Evolutionary conservation across 2,329 filamentous ascomycete species (phyloP).

Genomic region (Monilinia vaccinii-corymbosi): DNA sequence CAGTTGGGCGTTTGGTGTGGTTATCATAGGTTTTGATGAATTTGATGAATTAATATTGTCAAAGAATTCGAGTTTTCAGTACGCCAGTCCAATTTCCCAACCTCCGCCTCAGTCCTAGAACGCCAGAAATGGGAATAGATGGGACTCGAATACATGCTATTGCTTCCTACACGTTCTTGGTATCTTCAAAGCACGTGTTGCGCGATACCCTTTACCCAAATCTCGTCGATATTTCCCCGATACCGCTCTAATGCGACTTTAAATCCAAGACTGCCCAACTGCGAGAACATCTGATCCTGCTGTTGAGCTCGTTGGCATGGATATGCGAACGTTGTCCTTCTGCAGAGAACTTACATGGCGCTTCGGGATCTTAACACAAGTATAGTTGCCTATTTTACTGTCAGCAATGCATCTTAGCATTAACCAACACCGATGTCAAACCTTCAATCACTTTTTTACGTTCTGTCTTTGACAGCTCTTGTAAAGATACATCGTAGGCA

Average conservation of each 20-base stretch:
- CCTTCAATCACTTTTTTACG: background rate
- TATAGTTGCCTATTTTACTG: background rate
- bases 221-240: constrained; percentile 1
- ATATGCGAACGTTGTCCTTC: background rate
- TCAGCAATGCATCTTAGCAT: background rate
- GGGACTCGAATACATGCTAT: background rate
- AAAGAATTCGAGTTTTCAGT: background rate
- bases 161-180: background rate
- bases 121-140: background rate
- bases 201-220: background rate
- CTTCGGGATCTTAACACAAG: background rate
- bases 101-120: background rate
- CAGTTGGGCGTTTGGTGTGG: background rate
- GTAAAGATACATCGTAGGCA: constrained; percentile 1
- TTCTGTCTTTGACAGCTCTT: background rate
- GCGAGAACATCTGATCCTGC: background rate
- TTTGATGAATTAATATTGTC: background rate
- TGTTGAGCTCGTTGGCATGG: background rate
- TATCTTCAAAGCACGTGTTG: background rate
- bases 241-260: background rate
- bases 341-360: background rate
- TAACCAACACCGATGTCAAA: background rate
- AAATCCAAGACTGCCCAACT: constrained; percentile 2
- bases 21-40: background rate
- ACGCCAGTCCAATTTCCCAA: background rate